Base-by-base conservation (phyloP, 1,284 basidiomycete species). In the Melampsora medusae region DNA sequence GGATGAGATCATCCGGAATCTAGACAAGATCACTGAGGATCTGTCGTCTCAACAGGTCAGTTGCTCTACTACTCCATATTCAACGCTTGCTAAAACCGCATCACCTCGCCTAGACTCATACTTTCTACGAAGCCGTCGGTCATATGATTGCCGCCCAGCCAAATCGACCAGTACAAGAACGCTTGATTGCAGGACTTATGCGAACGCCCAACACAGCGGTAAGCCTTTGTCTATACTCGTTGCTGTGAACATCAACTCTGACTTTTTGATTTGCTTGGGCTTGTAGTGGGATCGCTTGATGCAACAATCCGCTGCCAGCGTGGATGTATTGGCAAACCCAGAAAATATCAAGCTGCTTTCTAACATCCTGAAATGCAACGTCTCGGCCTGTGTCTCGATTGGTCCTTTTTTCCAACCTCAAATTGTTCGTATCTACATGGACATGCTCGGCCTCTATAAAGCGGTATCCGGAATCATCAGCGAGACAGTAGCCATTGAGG, bases 71-170 rank as follows among this genome's bases (percentile, higher is more conserved):
- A 31, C 81, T 82, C 79, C 59, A 71, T 81, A 67, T 42, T 42
- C 62, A 25, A n/a, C n/a, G 62, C 33, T 65, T 14, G 16, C n/a
- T 42, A 9, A n/a, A 38, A 33, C n/a, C 62, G 62, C 12, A 33
- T 60, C 3, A 4, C 31, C 17, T 33, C 14, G 14, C 9, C 48
- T 50, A 77, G 68, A 66, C 83, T 60, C 82, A 83, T 79, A 83
- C 82, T 60, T 83, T 83, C 77, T 83, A 83, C 78, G 96, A 99
- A 85, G 97, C 97, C 7, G 92, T 98, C 67, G 97, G 97, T 25
- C 94, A 98, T 86, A 99, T 99, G 97, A 97, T 99, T 80, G 93
- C 95, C 22, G 94, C 96, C 1, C 97, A 99, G 83, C 96, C 96
- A 61, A 97, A 99, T 84, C 96, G 97, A 83, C 91, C 92, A 19